phyloP scores from a whole-genome alignment of 768 basidiomycete genomes.

The Termitomyces sp. region DNA sequence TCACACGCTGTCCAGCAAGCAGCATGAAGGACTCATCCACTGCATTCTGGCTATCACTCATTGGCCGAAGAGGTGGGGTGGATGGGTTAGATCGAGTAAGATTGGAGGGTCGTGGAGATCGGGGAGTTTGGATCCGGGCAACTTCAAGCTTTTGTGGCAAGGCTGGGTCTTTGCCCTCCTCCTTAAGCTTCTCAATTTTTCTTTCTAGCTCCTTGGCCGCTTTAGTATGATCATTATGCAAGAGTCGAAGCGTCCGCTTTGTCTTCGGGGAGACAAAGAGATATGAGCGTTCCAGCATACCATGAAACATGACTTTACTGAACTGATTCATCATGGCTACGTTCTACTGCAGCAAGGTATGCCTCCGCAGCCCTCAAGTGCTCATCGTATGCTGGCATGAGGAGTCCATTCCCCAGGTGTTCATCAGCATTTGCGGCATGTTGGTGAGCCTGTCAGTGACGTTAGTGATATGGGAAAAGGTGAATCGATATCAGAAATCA shows the following conservation, averaged over 20 bases:
- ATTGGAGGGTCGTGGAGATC: constrained; percentile 24
- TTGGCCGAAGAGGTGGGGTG: constrained; percentile 37
- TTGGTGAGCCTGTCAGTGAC: constrained; percentile 59
- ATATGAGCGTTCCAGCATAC: not conserved
- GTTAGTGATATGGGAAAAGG: not conserved
- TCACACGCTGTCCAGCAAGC: constrained; percentile 66
- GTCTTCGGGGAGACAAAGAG: constrained; percentile 39
- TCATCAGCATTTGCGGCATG: constrained; percentile 82
- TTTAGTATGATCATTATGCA: constrained; percentile 71
- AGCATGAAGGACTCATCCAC: constrained; percentile 91
- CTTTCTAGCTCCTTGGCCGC: constrained; percentile 67
- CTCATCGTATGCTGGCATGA: constrained; percentile 69
- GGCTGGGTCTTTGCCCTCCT: constrained; percentile 73
- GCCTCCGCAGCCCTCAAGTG: constrained; percentile 73
- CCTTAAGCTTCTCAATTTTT: constrained; percentile 62
- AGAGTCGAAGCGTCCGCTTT: constrained; percentile 69
- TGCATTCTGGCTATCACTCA: constrained; percentile 53
- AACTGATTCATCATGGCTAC: constrained; percentile 70
- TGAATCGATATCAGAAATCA: constrained; percentile 21
- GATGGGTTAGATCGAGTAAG: constrained; percentile 38
- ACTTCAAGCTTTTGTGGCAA: constrained; percentile 56
- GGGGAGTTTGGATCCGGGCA: constrained; percentile 18
- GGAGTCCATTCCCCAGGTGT: constrained; percentile 54
- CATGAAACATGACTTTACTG: constrained; percentile 16
- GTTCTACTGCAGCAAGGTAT: constrained; percentile 67